Conservation (phyloP, 2,329 filamentous ascomycete species). For the Monosporascus sp. region DNA sequence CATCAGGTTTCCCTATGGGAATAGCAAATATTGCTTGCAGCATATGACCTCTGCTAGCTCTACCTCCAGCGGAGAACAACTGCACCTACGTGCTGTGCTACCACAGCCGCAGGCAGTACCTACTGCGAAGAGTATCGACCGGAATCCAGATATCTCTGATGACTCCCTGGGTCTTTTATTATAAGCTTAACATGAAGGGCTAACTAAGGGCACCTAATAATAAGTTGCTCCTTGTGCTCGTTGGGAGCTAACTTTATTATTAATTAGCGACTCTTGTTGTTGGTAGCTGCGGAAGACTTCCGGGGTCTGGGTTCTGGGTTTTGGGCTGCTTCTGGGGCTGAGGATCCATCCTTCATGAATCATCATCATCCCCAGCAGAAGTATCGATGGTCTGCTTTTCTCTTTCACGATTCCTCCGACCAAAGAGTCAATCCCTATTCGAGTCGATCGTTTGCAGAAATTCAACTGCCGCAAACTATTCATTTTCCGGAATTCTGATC, state of each 20-base stretch:
- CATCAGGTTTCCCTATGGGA: constrained; percentile 21
- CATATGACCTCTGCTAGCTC: constrained; percentile 20
- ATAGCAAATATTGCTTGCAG: constrained; percentile 17
- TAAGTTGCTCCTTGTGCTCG: neutral
- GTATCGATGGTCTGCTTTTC: neutral
- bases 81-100: too few species aligned
- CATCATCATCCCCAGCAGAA: neutral
- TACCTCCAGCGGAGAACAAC: too few species aligned
- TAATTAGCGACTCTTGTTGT: neutral
- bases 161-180: too few species aligned
- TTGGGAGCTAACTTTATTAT: neutral
- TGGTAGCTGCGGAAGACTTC: neutral
- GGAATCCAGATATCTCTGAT: too few species aligned
- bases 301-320: neutral
- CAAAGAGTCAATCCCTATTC: neutral
- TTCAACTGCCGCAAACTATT: too few species aligned
- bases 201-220: neutral
- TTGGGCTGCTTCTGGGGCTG: neutral
- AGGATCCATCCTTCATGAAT: neutral
- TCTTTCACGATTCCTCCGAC: neutral
- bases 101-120: too few species aligned
- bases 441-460: neutral
- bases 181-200: neutral
- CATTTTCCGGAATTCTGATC: constrained; percentile 2
- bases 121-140: too few species aligned